Evolutionary conservation across 2,329 filamentous ascomycete genomes (phyloP).

Genomic region (Fusarium lateritium): DNA sequence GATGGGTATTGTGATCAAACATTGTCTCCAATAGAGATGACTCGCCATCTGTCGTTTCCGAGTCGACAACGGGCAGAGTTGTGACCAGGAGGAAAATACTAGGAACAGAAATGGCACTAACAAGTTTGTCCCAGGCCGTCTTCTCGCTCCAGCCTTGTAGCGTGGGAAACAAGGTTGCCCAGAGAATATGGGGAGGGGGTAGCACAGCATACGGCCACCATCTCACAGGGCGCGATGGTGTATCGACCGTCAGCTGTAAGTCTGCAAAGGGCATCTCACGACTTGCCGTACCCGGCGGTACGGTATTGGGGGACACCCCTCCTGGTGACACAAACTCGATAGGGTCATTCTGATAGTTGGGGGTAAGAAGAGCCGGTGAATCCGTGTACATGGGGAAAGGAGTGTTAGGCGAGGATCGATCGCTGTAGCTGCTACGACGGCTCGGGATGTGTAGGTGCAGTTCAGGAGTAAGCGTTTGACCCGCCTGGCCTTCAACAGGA

Average conservation of each 20-base stretch:
- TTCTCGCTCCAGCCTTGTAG: conserved; percentile 87
- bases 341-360: conserved; percentile 58
- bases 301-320: conserved; percentile 58
- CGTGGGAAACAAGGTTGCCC: conserved; percentile 87
- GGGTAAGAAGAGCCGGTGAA: conserved; percentile 63
- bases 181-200: conserved; percentile 79
- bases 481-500: conserved; percentile 12
- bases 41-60: conserved; percentile 66
- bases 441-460: conserved; percentile 65
- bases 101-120: conserved; percentile 87
- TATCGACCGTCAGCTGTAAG: conserved; percentile 57
- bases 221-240: conserved; percentile 63
- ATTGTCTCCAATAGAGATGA: conserved; percentile 46
- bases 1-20: conserved; percentile 50
- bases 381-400: conserved; percentile 81
- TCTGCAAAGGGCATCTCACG: conserved; percentile 64
- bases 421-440: conserved; percentile 59
- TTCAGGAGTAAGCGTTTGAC: conserved; percentile 34
- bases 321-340: conserved; percentile 68
- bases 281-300: conserved; percentile 58
- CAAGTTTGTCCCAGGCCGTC: conserved; percentile 83
- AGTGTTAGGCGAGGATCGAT: conserved; percentile 65
- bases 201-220: conserved; percentile 89
- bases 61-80: conserved; percentile 92
- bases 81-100: conserved; percentile 92